Conservation (phyloP, 768 basidiomycete species). For the Myochromella boudieri region DNA sequence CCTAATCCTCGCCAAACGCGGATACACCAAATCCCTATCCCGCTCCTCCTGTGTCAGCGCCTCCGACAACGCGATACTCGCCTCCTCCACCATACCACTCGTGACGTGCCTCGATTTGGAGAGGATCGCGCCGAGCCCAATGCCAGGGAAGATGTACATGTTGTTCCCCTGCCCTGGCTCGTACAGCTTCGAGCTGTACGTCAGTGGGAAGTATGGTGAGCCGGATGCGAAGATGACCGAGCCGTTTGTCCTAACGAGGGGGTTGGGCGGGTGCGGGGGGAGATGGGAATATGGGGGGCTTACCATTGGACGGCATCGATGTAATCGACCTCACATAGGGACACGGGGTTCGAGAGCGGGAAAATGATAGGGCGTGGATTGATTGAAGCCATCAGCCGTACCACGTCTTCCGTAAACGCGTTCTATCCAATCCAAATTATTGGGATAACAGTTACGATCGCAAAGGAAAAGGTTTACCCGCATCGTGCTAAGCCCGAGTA, state of each 20-base stretch:
- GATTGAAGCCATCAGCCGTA: conserved; percentile 60
- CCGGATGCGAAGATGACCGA: conserved; percentile 72
- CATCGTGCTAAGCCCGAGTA: conserved; percentile 71
- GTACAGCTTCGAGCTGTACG: conserved; percentile 43
- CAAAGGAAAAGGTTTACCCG: conserved; percentile 27
- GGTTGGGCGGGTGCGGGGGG: background rate
- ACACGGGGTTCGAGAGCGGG: conserved; percentile 75
- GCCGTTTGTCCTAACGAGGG: conserved; percentile 55
- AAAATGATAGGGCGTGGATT: conserved; percentile 79
- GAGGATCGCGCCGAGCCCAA: conserved; percentile 65
- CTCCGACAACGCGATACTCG: conserved; percentile 59
- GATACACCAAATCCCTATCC: conserved; percentile 60
- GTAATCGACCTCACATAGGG: conserved; percentile 61
- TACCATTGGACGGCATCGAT: conserved; percentile 59
- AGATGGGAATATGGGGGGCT: conserved; percentile 7
- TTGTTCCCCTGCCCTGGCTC: conserved; percentile 82
- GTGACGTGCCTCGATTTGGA: conserved; percentile 59
- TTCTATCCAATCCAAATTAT: conserved; percentile 32
- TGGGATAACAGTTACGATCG: background rate
- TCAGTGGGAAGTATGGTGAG: conserved; percentile 60
- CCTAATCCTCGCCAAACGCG: conserved; percentile 63
- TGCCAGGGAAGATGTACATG: conserved; percentile 67
- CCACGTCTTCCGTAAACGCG: conserved; percentile 65
- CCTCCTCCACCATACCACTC: conserved; percentile 68
- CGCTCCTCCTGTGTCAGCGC: conserved; percentile 58